Evolutionary conservation across 1,284 basidiomycete genomes (phyloP).

Genomic region (Phlebopus sp.): DNA sequence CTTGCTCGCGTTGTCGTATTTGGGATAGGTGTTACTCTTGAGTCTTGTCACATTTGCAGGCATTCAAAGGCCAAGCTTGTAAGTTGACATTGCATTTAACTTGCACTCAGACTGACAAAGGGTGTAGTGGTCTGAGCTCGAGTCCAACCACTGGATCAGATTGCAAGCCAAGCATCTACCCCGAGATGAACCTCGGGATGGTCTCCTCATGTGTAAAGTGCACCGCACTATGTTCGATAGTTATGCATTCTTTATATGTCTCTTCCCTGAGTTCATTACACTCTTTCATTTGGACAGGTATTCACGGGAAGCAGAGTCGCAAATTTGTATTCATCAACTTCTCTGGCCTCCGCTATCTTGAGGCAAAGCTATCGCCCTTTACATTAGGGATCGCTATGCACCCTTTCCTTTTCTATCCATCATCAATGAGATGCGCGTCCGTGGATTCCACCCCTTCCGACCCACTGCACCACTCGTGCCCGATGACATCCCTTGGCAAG

Average conservation of each 20-base stretch:
- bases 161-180: conserved; percentile 15
- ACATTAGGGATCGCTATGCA: conserved; percentile 18
- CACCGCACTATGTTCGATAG: conserved; percentile 19
- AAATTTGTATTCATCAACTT: conserved; percentile 26
- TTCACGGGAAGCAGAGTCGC: conserved; percentile 11
- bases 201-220: conserved; percentile 18
- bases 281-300: background rate
- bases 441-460: conserved; percentile 26
- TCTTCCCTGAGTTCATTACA: conserved; percentile 13
- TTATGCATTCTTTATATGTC: conserved; percentile 24
- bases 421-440: conserved; percentile 32
- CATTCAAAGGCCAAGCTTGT: conserved; percentile 6
- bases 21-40: conserved; percentile 7
- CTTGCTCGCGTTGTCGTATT: background rate
- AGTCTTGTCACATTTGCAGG: conserved; percentile 17
- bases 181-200: conserved; percentile 21
- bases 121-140: conserved; percentile 17
- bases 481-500: conserved; percentile 14
- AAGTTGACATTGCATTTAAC: background rate
- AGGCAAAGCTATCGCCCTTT: conserved; percentile 28
- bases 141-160: conserved; percentile 16
- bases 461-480: background rate
- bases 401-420: conserved; percentile 32
- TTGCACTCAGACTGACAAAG: conserved; percentile 4
- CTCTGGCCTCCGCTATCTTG: background rate